Base-by-base conservation (phyloP, 2,329 filamentous ascomycete species). In the Fusarium brevicatenulatum region DNA sequence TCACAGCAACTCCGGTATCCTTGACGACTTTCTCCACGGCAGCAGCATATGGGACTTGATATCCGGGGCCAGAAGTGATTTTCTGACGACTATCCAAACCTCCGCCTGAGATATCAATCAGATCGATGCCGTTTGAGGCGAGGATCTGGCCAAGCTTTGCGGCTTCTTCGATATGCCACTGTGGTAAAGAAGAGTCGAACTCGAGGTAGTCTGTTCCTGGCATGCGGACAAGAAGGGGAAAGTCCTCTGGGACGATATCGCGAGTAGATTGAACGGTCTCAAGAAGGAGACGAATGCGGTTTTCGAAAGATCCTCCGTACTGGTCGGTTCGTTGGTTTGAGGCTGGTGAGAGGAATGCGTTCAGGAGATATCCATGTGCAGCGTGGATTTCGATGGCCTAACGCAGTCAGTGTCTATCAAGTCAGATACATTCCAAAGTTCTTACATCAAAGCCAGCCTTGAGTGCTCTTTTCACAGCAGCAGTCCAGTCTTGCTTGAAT, bases 191-290 rank as follows among this genome's bases (percentile, higher is more conserved):
- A 5, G 85, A 85, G 50, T 87, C 85, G 73, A 88, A 84, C 68
- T 93, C 90, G 0, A 95, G 85, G 89, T 91, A 94, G 77, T 95
- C 93, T 1, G 89, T 91, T 2, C 90, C 91, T 13, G 88, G 90
- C 73, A 95, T 87, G 32, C 93, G 89, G 19, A 93, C 82, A 77
- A 95, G 89, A 0, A 95, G 83, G 0, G 93, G 93, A 12, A 62
- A 74, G 19, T 71, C 64, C 16, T 36, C 52, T 3, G 76, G 76
- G 39, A 77, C 46, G 25, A 68, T 58, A n/a, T 52, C 54, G 4
- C 75, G 68, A 19, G 74, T 75, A 1, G 70, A 43, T 83, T 81
- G 76, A 15, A 79, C 80, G 55, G 87, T 83, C 53, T 88, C 85
- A 21, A 84, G 63, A 46, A 86, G 83, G 34, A 88, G 74, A 9